Evolutionary conservation across 75 land plant species (phyloP).

Genomic region (Chamaecyparis obtusa): DNA sequence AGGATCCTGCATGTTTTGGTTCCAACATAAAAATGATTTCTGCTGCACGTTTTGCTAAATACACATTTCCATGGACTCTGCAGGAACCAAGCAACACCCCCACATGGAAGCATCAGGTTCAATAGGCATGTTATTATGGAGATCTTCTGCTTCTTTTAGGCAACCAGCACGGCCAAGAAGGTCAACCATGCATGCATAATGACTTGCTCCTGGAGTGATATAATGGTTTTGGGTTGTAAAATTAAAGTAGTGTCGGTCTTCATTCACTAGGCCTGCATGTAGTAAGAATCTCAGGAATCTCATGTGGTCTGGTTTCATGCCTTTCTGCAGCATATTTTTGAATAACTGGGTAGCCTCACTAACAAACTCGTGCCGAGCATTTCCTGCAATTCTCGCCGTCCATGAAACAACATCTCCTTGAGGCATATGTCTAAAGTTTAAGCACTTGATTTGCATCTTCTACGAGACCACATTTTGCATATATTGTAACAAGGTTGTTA

Average conservation of each 20-base stretch:
- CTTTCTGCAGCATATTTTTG: conserved; percentile 18
- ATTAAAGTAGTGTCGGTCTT: conserved; percentile 21
- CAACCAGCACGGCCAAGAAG: too few species aligned
- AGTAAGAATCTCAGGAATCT: conserved; percentile 25
- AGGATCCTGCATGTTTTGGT: background rate
- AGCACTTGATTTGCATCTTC: conserved; percentile 23
- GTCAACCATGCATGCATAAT: conserved; percentile 31
- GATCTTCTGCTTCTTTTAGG: conserved; percentile 21
- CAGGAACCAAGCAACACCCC: conserved; percentile 20
- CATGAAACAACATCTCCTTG: conserved; percentile 27
- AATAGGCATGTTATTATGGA: conserved; percentile 18
- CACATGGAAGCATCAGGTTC: conserved; percentile 15
- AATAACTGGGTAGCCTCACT: too few species aligned
- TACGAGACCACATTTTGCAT: conserved; percentile 23
- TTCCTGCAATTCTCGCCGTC: conserved; percentile 24
- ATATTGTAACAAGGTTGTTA: conserved; percentile 25
- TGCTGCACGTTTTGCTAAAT: conserved; percentile 19
- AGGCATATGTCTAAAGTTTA: background rate
- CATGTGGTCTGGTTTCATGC: conserved; percentile 25
- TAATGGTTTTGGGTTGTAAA: too few species aligned
- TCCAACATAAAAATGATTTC: conserved; percentile 12
- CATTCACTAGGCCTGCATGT: conserved; percentile 22
- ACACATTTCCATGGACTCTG: conserved; percentile 9
- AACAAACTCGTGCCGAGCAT: conserved; percentile 19
- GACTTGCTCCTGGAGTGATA: conserved; percentile 15